Evolutionary conservation across 2,329 filamentous ascomycete species (phyloP), one percentile per base, ranked within the genome.

Genomic region (Teratosphaeria zuluensis): DNA sequence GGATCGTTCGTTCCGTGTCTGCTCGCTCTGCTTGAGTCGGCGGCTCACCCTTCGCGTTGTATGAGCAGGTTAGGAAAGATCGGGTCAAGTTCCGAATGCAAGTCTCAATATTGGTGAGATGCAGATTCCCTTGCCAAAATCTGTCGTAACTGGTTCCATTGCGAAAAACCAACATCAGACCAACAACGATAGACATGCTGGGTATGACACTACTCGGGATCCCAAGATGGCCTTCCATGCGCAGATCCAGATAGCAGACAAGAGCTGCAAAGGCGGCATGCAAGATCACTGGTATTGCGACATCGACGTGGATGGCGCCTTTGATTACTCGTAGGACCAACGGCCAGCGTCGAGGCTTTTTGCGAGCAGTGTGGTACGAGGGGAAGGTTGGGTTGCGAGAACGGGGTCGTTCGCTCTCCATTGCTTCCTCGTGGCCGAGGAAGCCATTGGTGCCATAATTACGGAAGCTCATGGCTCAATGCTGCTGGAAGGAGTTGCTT

Each of bases 151-250:
- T 81, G 2, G 83, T 86, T 63, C 80, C 78, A 65, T 87, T 86
- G 42, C 84, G 79, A 73, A 87, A 86, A 31, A 87, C 84, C 35
- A 87, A 81, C 79, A 87, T 85, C 48, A 87, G 70, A 65, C 84
- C 84, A 2, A 87, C 84, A 55, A 87, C 84, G 58, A 87, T 87
- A 35, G 80, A 84, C 1, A 87, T 74, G 14, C 79, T 82, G 1
- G 84, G 84, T 52, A 86, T 83, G 62, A 86, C 85, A 63, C 76
- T 81, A 54, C 77, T 76, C 8, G 84, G 84, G 38, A 86, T 75
- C 46, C 77, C 79, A 35, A 85, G 75, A 56, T 78, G 70, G 16
- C 70, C 65, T 70, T 58, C 75, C 71, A 60, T 76, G 35, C 54
- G 51, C 8, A 61, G 56, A 67, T 86, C 82, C 58, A 84, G 70